Evolutionary conservation across 768 basidiomycete genomes (phyloP).

Genomic region (Rhizopogon rudus): DNA sequence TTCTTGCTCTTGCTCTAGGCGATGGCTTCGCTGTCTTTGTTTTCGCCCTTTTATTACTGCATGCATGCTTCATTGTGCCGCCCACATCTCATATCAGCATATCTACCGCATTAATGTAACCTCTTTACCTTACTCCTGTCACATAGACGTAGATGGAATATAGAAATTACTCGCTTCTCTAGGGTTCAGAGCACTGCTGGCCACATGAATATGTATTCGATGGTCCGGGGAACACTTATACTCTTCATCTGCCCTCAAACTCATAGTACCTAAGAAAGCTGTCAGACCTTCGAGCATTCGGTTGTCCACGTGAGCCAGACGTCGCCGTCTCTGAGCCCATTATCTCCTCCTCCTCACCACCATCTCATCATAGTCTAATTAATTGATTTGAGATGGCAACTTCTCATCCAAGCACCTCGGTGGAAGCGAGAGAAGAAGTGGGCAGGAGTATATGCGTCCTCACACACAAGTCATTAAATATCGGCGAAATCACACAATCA

Average conservation of each 20-base stretch:
- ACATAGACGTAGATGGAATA: background rate
- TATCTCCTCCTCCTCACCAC: background rate
- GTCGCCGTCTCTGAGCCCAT: background rate
- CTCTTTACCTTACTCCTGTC: background rate
- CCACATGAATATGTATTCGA: too few relatives aligned
- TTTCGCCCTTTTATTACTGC: background rate
- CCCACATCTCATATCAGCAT: background rate
- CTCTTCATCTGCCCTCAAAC: too few relatives aligned
- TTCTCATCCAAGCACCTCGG: slow-evolving; percentile 18
- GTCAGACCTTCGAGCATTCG: too few relatives aligned
- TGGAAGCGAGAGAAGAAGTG: slow-evolving; percentile 19
- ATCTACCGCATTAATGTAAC: background rate
- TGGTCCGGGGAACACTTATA: too few relatives aligned
- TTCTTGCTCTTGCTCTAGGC: background rate
- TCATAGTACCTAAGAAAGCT: too few relatives aligned
- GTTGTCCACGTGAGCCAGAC: too few relatives aligned
- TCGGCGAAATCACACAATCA: slow-evolving; percentile 50
- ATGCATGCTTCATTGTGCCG: background rate
- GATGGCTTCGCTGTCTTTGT: background rate
- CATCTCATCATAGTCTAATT: background rate
- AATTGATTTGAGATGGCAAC: slow-evolving; percentile 12
- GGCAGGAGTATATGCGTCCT: slow-evolving; percentile 38
- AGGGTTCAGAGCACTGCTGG: too few relatives aligned
- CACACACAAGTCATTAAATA: slow-evolving; percentile 55
- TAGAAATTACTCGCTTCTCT: background rate